phyloP scores from a whole-genome alignment of 2,329 filamentous ascomycete species.

The Hortaea sp. region DNA sequence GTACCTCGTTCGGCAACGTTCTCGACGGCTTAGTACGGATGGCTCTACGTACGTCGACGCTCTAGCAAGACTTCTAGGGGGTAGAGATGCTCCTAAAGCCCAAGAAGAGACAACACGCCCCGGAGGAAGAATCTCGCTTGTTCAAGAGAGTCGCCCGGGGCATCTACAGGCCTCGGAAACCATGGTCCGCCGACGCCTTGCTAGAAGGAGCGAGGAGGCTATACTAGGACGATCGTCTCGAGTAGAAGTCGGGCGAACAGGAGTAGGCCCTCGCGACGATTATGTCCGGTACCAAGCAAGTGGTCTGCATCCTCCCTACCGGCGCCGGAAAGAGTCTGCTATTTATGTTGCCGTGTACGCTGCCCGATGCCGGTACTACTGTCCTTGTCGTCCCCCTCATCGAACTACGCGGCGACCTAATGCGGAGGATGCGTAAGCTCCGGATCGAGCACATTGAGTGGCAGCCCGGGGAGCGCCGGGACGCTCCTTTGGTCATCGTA shows the following conservation, averaged over 20 bases:
- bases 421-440: slow-evolving; percentile 2
- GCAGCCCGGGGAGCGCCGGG: neutral
- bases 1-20: too few relatives aligned
- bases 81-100: too few relatives aligned
- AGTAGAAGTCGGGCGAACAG: slow-evolving; percentile 6
- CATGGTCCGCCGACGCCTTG: neutral
- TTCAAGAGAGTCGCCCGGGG: slow-evolving; percentile 4
- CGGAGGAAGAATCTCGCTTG: too few relatives aligned
- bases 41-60: slow-evolving; percentile 1
- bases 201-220: neutral
- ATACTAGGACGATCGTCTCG: neutral
- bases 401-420: slow-evolving; percentile 9
- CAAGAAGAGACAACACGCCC: too few relatives aligned
- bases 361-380: slow-evolving; percentile 3
- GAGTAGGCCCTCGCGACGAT: slow-evolving; percentile 14
- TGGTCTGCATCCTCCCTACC: slow-evolving; percentile 12
- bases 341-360: slow-evolving; percentile 20
- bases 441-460: slow-evolving; percentile 1
- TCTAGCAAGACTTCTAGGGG: slow-evolving; percentile 7
- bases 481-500: slow-evolving; percentile 15
- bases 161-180: slow-evolving; percentile 2
- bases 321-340: slow-evolving; percentile 20
- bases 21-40: too few relatives aligned
- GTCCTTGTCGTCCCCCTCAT: slow-evolving; percentile 18
- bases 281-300: slow-evolving; percentile 8